Conservation (phyloP, 805 yeast genomes). For the Torulaspora quercuum region DNA sequence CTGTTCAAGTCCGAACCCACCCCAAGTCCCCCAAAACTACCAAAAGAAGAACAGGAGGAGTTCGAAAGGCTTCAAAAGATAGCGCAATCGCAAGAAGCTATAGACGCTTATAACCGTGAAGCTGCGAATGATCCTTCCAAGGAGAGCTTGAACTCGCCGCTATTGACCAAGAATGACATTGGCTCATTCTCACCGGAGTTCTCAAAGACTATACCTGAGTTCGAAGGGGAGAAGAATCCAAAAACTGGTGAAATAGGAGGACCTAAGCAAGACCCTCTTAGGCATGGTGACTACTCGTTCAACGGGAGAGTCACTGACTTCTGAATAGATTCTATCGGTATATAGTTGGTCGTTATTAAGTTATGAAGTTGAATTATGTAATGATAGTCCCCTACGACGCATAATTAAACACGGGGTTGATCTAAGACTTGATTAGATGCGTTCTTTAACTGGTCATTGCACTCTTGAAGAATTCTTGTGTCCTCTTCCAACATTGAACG, state of each 20-base stretch:
- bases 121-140: conserved; percentile 35
- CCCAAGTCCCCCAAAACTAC: conserved; percentile 37
- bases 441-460: conserved; percentile 20
- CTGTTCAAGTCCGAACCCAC: conserved; percentile 18
- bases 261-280: conserved; percentile 93
- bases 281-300: conserved; percentile 89
- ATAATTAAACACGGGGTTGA: no score
- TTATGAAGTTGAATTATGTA: no score
- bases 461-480: conserved; percentile 29
- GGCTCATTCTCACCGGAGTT: conserved; percentile 65
- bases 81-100: conserved; percentile 75
- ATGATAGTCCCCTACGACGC: no score
- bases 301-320: conserved; percentile 97
- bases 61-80: conserved; percentile 80
- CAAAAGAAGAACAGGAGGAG: conserved; percentile 54
- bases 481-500: conserved; percentile 36
- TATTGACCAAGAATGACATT: conserved; percentile 48
- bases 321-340: conserved; percentile 32
- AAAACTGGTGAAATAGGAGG: conserved; percentile 94
- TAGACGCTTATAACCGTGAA: conserved; percentile 64
- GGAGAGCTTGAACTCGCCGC: conserved; percentile 36
- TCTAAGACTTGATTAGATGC: conserved; percentile 12
- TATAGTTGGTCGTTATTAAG: no score
- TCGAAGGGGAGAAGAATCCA: conserved; percentile 92
- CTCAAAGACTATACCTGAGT: conserved; percentile 83